Percentiles rank a stretch among this genome's conserved stretches.
phyloP scores from a whole-genome alignment of 768 basidiomycete genomes.

The Phlebiopsis flavidoalba region DNA sequence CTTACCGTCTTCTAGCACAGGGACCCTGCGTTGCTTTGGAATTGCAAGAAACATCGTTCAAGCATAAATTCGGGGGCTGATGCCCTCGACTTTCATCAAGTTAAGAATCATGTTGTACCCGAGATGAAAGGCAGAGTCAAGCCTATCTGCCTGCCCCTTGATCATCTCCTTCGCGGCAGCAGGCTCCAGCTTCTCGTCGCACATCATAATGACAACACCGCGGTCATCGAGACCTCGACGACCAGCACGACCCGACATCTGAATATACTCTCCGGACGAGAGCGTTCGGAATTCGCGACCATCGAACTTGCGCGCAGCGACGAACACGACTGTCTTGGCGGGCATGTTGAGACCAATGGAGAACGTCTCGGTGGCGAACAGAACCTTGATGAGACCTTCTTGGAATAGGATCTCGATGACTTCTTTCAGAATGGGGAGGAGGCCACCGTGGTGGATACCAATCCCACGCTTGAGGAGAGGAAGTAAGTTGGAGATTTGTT shows the following conservation, averaged over 20 bases:
- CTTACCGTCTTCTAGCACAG: slow-evolving; percentile 76
- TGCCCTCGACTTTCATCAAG: slow-evolving; percentile 96
- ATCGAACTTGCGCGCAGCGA: slow-evolving; percentile 91
- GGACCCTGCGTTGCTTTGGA: slow-evolving; percentile 93
- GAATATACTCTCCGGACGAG: slow-evolving; percentile 95
- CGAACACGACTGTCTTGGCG: slow-evolving; percentile 98
- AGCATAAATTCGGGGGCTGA: slow-evolving; percentile 99
- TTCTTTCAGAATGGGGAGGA: slow-evolving; percentile 96
- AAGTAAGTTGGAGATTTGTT: slow-evolving; percentile 87
- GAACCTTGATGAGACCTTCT: slow-evolving; percentile 94
- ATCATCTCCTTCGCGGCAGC: slow-evolving; percentile 92
- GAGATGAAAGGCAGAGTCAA: slow-evolving; percentile 97
- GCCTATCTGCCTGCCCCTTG: slow-evolving; percentile 93
- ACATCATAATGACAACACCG: slow-evolving; percentile 99
- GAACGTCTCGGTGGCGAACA: slow-evolving; percentile 98
- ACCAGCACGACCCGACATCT: slow-evolving; percentile 98
- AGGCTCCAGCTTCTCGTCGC: slow-evolving; percentile 96
- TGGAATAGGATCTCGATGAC: slow-evolving; percentile 99
- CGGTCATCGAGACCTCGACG: slow-evolving; percentile 95
- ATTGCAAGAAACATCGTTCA: slow-evolving; percentile 96
- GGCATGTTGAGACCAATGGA: slow-evolving; percentile 99
- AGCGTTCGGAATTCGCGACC: slow-evolving; percentile 91
- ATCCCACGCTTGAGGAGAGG: slow-evolving; percentile 93
- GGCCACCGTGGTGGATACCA: slow-evolving; percentile 97
- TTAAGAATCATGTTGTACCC: slow-evolving; percentile 99